Conservation (phyloP, 495 filamentous ascomycete genomes). For the Copromyces sp. region DNA sequence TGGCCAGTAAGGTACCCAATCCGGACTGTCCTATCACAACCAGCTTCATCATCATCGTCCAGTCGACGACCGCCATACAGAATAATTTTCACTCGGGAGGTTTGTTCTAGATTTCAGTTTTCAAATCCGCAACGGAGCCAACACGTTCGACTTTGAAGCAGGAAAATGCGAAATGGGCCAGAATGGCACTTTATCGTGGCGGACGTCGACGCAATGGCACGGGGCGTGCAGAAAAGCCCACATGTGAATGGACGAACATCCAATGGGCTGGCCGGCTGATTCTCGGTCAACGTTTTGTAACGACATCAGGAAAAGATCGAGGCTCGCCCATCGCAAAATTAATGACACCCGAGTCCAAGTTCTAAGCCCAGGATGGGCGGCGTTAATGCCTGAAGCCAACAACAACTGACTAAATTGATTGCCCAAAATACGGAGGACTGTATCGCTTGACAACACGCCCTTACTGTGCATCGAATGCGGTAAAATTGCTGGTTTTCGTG, state of each 20-base stretch:
- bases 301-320: neutral
- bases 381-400: no score
- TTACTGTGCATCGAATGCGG: no score
- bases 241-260: neutral
- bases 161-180: neutral
- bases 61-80: neutral
- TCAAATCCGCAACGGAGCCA: neutral
- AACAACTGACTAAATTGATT: no score
- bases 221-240: neutral
- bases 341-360: no score
- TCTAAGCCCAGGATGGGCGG: no score
- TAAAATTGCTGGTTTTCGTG: no score
- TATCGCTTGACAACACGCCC: no score
- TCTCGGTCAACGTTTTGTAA: neutral
- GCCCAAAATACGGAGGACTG: no score
- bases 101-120: neutral
- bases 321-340: no score
- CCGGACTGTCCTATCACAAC: neutral
- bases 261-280: neutral
- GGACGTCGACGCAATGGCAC: neutral
- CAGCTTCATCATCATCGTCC: neutral
- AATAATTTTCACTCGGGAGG: neutral
- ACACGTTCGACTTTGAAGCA: neutral
- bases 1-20: neutral
- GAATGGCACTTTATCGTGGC: neutral